Evolutionary conservation across 176 grass and related monocot genomes (phyloP).

Genomic region (Alloteropsis semialata): DNA sequence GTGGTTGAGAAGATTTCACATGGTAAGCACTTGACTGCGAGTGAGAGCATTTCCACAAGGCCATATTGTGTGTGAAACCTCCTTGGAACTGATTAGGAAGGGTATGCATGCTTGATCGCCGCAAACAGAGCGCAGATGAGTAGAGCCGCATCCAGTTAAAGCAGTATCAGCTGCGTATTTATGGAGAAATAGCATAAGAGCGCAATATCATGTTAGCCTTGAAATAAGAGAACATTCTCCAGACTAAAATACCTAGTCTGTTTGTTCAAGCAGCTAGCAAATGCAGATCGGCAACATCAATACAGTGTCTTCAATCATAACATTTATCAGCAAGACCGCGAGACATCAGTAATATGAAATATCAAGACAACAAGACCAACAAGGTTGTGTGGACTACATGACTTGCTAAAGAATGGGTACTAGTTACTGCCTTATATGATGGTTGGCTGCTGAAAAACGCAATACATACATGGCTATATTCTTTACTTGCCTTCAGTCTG

Average conservation of each 20-base stretch:
- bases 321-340: not conserved
- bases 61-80: constrained; percentile 26
- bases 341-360: not conserved
- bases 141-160: constrained; percentile 42
- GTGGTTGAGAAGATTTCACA: constrained; percentile 28
- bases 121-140: constrained; percentile 30
- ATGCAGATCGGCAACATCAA: not conserved
- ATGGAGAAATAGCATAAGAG: not conserved
- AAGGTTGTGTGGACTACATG: not conserved
- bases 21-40: constrained; percentile 20
- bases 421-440: not conserved
- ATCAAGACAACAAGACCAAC: not conserved
- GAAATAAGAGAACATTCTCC: not conserved
- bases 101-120: constrained; percentile 36
- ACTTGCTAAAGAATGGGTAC: not conserved
- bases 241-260: not conserved
- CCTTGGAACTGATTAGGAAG: constrained; percentile 38
- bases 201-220: not conserved
- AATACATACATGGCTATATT: not conserved
- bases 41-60: constrained; percentile 22
- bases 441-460: not conserved
- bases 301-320: not conserved
- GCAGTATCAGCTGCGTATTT: not conserved
- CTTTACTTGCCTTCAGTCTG: constrained; percentile 6
- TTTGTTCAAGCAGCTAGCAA: not conserved